phyloP scores from a whole-genome alignment of 345 rosid species.

The Sisymbrium altissimum region DNA sequence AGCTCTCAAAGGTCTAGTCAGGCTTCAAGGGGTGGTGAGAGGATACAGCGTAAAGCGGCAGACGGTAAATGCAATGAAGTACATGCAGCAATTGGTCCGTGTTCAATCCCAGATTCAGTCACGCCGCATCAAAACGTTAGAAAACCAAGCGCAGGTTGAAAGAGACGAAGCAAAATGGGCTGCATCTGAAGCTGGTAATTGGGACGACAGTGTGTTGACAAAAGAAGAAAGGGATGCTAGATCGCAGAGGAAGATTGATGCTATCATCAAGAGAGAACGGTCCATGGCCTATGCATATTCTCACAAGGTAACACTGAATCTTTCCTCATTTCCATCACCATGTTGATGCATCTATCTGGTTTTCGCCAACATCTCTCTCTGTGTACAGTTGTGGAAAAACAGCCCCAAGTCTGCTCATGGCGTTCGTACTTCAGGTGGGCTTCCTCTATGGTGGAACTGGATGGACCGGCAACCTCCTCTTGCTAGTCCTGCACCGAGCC shows the following conservation, averaged over 20 bases:
- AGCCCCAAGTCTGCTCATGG: slow-evolving; percentile 41
- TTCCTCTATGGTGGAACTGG: slow-evolving; percentile 99
- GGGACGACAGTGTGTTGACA: slow-evolving; percentile 90
- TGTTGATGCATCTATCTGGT: background rate
- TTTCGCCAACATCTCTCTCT: slow-evolving; percentile 8
- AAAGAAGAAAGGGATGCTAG: slow-evolving; percentile 79
- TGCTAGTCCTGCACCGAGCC: slow-evolving; percentile 44
- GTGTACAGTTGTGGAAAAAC: slow-evolving; percentile 58
- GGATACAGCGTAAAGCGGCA: slow-evolving; percentile 92
- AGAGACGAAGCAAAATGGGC: slow-evolving; percentile 50
- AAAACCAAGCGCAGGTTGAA: slow-evolving; percentile 57
- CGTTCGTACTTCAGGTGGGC: slow-evolving; percentile 48
- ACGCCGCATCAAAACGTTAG: slow-evolving; percentile 77
- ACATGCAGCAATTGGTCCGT: slow-evolving; percentile 88
- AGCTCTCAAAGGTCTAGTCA: slow-evolving; percentile 86
- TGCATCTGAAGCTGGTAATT: slow-evolving; percentile 63
- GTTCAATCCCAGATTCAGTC: slow-evolving; percentile 94
- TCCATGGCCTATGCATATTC: slow-evolving; percentile 93
- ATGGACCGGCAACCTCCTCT: slow-evolving; percentile 65
- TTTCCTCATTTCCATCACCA: slow-evolving; percentile 6
- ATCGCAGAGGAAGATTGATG: slow-evolving; percentile 70
- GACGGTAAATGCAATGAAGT: slow-evolving; percentile 77
- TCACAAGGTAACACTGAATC: slow-evolving; percentile 56
- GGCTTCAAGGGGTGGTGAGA: slow-evolving; percentile 92
- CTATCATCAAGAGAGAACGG: slow-evolving; percentile 75